Conservation (phyloP, 768 basidiomycete species). For the Tephrocybe sp. region DNA sequence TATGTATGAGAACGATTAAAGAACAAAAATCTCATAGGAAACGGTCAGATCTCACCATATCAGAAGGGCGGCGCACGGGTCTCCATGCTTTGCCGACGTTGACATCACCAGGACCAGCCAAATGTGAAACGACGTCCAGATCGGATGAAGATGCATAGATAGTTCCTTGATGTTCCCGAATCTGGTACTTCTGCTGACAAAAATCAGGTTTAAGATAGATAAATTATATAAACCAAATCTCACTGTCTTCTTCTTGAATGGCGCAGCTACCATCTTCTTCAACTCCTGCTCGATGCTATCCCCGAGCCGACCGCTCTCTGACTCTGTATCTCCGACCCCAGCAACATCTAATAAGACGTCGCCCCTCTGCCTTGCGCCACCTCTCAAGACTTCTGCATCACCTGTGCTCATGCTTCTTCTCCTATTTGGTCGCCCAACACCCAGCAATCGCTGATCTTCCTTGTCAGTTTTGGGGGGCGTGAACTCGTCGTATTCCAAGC, state of each 20-base stretch:
- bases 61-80: constrained; percentile 83
- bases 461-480: constrained; percentile 10
- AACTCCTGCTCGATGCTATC: constrained; percentile 77
- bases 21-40: constrained; percentile 9
- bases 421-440: constrained; percentile 50
- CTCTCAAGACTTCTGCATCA: constrained; percentile 53
- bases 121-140: constrained; percentile 66
- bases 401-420: constrained; percentile 79
- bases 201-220: constrained; percentile 6
- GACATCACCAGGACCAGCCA: constrained; percentile 75
- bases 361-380: constrained; percentile 29
- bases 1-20: constrained; percentile 24
- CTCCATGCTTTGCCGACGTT: constrained; percentile 85
- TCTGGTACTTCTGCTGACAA: constrained; percentile 65
- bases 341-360: constrained; percentile 37
- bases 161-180: constrained; percentile 71
- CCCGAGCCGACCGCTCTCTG: constrained; percentile 51
- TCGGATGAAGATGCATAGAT: constrained; percentile 84
- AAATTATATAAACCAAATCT: constrained; percentile 19
- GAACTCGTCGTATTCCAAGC: constrained; percentile 47
- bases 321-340: constrained; percentile 23
- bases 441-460: constrained; percentile 25
- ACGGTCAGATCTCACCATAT: constrained; percentile 65
- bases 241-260: constrained; percentile 38
- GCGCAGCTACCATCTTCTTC: constrained; percentile 52